Evolutionary conservation across 768 basidiomycete species (phyloP).

Genomic region (Tylopilus subfusipes): DNA sequence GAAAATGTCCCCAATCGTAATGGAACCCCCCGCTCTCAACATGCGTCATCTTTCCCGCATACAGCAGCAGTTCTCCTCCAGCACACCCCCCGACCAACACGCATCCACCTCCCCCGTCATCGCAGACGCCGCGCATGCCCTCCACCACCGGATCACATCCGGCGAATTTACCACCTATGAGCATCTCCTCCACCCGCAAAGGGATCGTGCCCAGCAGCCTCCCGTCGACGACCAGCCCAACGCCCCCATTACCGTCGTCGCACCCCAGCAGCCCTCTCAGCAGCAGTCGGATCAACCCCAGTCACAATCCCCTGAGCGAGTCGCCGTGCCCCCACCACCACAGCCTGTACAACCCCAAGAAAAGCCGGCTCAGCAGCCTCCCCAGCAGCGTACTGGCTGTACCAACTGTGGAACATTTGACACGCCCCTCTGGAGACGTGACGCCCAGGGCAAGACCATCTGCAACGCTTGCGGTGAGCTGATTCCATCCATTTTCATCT

Average conservation of each 20-base stretch:
- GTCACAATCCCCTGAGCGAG: slow-evolving; percentile 22
- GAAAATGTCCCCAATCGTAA: slow-evolving; percentile 56
- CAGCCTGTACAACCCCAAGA: slow-evolving; percentile 23
- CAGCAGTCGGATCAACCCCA: slow-evolving; percentile 16
- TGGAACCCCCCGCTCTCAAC: slow-evolving; percentile 51
- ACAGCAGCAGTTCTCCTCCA: slow-evolving; percentile 43
- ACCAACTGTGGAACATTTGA: slow-evolving; percentile 73
- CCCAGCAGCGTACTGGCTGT: slow-evolving; percentile 47
- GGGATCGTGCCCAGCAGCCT: slow-evolving; percentile 27
- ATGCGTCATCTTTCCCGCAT: slow-evolving; percentile 52
- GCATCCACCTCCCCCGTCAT: slow-evolving; percentile 19
- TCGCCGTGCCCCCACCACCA: slow-evolving; percentile 26
- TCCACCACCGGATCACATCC: slow-evolving; percentile 30
- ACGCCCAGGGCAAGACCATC: slow-evolving; percentile 74
- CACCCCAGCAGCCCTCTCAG: slow-evolving; percentile 14
- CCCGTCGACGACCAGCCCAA: slow-evolving; percentile 14
- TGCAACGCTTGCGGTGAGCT: slow-evolving; percentile 90
- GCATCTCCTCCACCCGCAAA: slow-evolving; percentile 29
- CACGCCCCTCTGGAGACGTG: slow-evolving; percentile 84
- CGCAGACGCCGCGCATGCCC: slow-evolving; percentile 20
- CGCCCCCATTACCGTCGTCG: slow-evolving; percentile 6
- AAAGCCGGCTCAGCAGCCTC: slow-evolving; percentile 22
- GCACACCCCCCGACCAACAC: slow-evolving; percentile 32
- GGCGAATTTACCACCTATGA: slow-evolving; percentile 31
- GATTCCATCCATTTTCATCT: slow-evolving; percentile 29